phyloP scores from a whole-genome alignment of 352 stramenopile genomes.

The Phytophthora palmivora region DNA sequence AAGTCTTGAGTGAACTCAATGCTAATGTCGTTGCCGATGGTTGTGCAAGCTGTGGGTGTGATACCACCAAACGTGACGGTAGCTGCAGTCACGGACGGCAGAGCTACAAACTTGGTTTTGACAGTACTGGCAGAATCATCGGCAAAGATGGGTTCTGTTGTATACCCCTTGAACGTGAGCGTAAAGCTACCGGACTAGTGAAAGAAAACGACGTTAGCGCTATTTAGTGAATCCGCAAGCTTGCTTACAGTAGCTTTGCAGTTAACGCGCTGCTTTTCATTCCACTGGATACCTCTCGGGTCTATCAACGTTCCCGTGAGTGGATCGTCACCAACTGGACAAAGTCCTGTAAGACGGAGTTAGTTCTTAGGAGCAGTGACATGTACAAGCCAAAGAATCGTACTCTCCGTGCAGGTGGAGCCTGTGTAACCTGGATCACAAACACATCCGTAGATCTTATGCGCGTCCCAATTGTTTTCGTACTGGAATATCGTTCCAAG shows the following conservation, averaged over 20 bases:
- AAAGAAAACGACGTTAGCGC: neutral
- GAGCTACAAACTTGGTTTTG: constrained; percentile 51
- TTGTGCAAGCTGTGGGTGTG: constrained; percentile 68
- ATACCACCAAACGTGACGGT: constrained; percentile 77
- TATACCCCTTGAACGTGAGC: constrained; percentile 82
- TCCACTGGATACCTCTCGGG: constrained; percentile 67
- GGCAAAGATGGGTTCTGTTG: constrained; percentile 72
- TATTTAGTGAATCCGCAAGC: neutral
- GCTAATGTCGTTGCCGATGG: constrained; percentile 79
- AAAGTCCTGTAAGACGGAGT: constrained; percentile 46
- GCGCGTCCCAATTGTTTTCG: constrained; percentile 80
- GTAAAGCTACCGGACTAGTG: constrained; percentile 80
- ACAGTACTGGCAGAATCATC: constrained; percentile 62
- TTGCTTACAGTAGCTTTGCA: constrained; percentile 74
- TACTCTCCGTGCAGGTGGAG: constrained; percentile 74
- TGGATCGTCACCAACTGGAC: constrained; percentile 87
- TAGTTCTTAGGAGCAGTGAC: neutral
- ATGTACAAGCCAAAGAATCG: neutral
- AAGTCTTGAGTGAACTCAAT: constrained; percentile 84
- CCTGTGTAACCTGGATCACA: constrained; percentile 86
- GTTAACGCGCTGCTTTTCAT: constrained; percentile 71
- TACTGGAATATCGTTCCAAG: constrained; percentile 59
- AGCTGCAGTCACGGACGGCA: constrained; percentile 71
- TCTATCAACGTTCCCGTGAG: constrained; percentile 79
- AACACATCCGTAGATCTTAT: constrained; percentile 87